phyloP scores from a whole-genome alignment of 805 yeast species.

The Saturnispora serradocipensis region DNA sequence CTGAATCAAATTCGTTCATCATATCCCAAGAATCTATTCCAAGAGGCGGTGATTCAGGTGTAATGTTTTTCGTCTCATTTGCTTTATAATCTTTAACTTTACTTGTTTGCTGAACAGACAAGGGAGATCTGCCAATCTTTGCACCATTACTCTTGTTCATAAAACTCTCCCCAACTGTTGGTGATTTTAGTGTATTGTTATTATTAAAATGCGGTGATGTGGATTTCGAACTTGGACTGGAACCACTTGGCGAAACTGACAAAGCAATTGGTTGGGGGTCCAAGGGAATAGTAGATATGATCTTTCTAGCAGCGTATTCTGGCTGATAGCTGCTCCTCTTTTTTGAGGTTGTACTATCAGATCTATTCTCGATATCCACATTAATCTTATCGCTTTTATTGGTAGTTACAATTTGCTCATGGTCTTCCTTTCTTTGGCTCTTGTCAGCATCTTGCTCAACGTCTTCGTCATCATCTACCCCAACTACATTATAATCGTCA shows the following conservation, averaged over 20 bases:
- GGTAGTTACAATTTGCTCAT: constrained; percentile 17
- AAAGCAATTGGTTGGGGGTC: constrained; percentile 70
- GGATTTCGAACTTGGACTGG: constrained; percentile 10
- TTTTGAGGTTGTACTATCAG: constrained; percentile 15
- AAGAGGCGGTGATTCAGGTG: background rate
- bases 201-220: constrained; percentile 12
- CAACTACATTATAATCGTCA: constrained; percentile 19
- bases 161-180: constrained; percentile 5
- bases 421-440: background rate
- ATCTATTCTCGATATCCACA: constrained; percentile 13
- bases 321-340: constrained; percentile 34
- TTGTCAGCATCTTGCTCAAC: constrained; percentile 23
- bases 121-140: constrained; percentile 8
- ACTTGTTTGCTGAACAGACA: constrained; percentile 1
- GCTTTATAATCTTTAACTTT: background rate
- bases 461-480: constrained; percentile 16
- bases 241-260: constrained; percentile 17
- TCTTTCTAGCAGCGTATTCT: constrained; percentile 63
- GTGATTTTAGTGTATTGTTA: constrained; percentile 9
- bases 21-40: constrained; percentile 32
- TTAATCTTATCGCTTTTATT: constrained; percentile 7
- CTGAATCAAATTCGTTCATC: constrained; percentile 36
- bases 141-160: background rate
- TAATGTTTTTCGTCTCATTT: background rate
- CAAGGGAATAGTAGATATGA: constrained; percentile 69